These are phyloP conservation scores for Luffa acutangula DNA, from an alignment of 306 rosid genomes.

Conservation along the genomic window DNA sequence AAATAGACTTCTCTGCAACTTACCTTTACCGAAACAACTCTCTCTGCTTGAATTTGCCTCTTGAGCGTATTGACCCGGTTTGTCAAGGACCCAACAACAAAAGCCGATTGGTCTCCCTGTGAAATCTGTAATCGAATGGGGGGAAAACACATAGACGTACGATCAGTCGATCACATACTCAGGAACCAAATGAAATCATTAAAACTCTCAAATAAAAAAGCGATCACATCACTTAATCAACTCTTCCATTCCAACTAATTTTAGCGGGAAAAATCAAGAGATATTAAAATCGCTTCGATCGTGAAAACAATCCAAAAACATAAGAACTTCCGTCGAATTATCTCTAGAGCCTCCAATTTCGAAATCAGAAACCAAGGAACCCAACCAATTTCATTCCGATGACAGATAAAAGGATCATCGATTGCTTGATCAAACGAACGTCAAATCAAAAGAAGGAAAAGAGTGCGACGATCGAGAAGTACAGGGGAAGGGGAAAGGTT, in stretches of 20 bases:
- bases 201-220: background rate
- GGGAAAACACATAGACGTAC: background rate
- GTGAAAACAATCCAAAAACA: too few species aligned
- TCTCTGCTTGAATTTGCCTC: constrained; percentile 69
- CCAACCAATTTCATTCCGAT: background rate
- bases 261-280: background rate
- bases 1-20: background rate
- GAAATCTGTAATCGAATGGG: constrained; percentile 25
- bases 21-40: constrained; percentile 31
- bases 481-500: background rate
- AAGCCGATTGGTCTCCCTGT: constrained; percentile 31
- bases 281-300: background rate
- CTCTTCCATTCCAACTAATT: background rate
- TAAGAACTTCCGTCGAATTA: background rate
- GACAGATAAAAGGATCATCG: background rate
- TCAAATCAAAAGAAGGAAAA: background rate
- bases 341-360: background rate
- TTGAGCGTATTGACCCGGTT: constrained; percentile 57
- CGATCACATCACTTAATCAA: background rate
- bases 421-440: background rate
- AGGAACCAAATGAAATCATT: background rate
- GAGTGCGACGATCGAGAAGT: background rate
- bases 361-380: background rate
- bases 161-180: too few species aligned
- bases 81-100: constrained; percentile 33